Evolutionary conservation across 78 protist species (phyloP), one percentile per base, ranked within the genome.

Genomic region (Cavenderia fasciculata): DNA sequence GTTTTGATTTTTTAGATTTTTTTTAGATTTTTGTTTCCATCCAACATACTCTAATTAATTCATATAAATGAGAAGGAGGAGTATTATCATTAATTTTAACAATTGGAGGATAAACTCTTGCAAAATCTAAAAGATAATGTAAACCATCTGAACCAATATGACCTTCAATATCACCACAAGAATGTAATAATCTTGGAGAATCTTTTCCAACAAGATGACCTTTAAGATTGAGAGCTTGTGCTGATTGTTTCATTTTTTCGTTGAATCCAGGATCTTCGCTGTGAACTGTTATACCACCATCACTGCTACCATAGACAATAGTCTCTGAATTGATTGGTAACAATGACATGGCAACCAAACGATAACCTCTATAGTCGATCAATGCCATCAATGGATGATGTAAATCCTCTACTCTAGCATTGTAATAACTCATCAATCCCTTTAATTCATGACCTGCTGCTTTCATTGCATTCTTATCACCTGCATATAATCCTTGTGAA

Each of bases 381-480:
- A 92, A 34, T 68, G 94, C 95, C 92, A 92, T 92, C 51, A 92
- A 74, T 21, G 95, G 95, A 47, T 68, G 79, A 12, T 72, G 77
- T n/a, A 92, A 51, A 33, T 77, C 88, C 29, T 66, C 91, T 4
- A 77, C 72, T 52, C 84, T 76, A 40, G 85, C 59, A 38, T 76
- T 63, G 38, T 90, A 90, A 40, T 62, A 75, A 57, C 87, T 76
- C 94, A 90, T 90, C 33, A 90, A 57, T n/a, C 92, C 87, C 14
- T 90, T 90, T 25, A 90, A 49, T 47, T 90, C 94, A 57, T 90
- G 94, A 1, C 87, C 87, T 49, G 94, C 87, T 41, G 94, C 87
- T 76, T 90, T 90, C 74, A 84, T 84, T 34, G 94, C 94, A 41
- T 90, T 90, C 63, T 79, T 77, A 66, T 92, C 95, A 6, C 94